Percentiles rank a stretch among this genome's conserved stretches.
These are phyloP conservation scores for Drechslerella dactyloides DNA, from an alignment of 2,329 filamentous ascomycete species.

Conservation along the genomic window DNA sequence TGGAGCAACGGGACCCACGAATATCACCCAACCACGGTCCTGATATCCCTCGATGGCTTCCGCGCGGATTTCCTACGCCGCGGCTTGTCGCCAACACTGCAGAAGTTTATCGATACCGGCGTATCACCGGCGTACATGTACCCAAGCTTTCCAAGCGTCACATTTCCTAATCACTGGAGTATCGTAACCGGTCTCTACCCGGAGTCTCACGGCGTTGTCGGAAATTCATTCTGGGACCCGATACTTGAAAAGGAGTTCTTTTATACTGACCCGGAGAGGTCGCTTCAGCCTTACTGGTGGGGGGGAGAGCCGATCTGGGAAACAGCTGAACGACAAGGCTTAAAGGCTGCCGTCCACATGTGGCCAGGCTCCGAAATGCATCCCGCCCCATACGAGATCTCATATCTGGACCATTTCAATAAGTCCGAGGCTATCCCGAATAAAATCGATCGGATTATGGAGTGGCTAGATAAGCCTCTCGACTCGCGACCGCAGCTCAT, in stretches of 20 bases:
- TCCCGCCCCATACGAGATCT: constrained; percentile 75
- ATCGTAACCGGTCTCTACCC: constrained; percentile 90
- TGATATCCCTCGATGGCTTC: constrained; percentile 95
- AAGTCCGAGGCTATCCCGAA: constrained; percentile 73
- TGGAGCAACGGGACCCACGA: constrained; percentile 82
- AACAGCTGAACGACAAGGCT: constrained; percentile 81
- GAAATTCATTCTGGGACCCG: constrained; percentile 94
- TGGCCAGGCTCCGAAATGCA: constrained; percentile 96
- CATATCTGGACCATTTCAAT: constrained; percentile 84
- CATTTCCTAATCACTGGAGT: constrained; percentile 96
- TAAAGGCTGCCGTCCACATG: constrained; percentile 89
- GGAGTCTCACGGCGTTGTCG: constrained; percentile 88
- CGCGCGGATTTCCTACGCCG: constrained; percentile 89
- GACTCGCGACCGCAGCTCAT: constrained; percentile 83
- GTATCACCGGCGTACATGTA: constrained; percentile 91
- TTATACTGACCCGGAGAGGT: constrained; percentile 77
- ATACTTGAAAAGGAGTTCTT: constrained; percentile 78
- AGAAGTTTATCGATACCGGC: constrained; percentile 77
- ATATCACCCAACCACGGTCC: constrained; percentile 88
- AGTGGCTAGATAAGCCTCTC: constrained; percentile 79
- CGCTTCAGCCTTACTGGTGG: constrained; percentile 92
- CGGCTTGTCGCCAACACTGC: constrained; percentile 80
- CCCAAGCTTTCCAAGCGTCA: constrained; percentile 93
- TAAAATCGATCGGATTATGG: constrained; percentile 80
- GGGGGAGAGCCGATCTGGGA: constrained; percentile 91